A percentile compares a stretch with the other conserved stretches of the same genome.
Evolutionary conservation across 2,329 filamentous ascomycete species (phyloP).

Genomic region (Alternaria burnsii): DNA sequence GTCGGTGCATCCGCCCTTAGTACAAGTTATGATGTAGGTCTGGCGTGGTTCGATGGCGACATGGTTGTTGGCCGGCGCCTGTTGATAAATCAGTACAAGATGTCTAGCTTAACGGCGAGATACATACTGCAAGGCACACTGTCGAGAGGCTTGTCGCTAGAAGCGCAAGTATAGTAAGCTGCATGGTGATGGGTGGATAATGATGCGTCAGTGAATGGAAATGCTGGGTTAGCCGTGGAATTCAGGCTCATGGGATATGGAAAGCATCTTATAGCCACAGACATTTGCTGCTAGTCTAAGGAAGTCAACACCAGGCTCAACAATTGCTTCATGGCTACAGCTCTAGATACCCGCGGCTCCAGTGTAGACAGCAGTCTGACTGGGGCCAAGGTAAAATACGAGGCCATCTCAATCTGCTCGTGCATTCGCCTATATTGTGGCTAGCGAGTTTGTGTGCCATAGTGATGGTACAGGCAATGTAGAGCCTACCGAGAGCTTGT

Average conservation of each 20-base stretch:
- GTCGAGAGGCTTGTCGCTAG: conserved; percentile 22
- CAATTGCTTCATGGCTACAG: not conserved
- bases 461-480: conserved; percentile 1
- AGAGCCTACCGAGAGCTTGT: not conserved
- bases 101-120: not conserved
- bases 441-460: conserved; percentile 8
- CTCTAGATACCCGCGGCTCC: conserved; percentile 5
- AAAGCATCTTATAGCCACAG: conserved; percentile 18
- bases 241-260: not conserved
- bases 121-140: conserved; percentile 34
- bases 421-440: conserved; percentile 20
- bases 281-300: not conserved
- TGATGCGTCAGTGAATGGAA: not conserved
- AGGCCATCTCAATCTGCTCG: conserved; percentile 15
- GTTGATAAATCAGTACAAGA: not conserved
- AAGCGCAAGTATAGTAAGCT: conserved; percentile 23
- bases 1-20: conserved; percentile 25
- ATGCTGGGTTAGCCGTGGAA: not conserved
- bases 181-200: conserved; percentile 24
- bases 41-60: conserved; percentile 31
- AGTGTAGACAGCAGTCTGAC: conserved; percentile 10
- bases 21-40: conserved; percentile 41
- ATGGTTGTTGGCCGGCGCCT: conserved; percentile 31
- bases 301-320: not conserved
- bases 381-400: conserved; percentile 20